Base-by-base conservation (phyloP, 768 basidiomycete genomes). In the Amylocystis lapponica region DNA sequence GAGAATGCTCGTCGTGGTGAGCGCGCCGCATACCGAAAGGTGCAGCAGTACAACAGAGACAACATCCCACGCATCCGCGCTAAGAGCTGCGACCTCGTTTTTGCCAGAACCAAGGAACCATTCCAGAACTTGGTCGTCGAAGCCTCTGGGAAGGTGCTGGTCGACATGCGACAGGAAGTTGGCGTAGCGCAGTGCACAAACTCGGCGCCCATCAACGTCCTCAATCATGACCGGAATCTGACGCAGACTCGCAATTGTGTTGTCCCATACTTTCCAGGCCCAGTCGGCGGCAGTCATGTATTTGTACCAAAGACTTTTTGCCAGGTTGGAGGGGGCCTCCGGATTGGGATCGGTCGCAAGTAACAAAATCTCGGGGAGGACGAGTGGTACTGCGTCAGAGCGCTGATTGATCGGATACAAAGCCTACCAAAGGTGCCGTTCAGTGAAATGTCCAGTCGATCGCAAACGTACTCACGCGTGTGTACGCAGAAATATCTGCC, bases 261-360 rank as follows among this genome's bases (percentile, higher is more conserved):
- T 89, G 57, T 89, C 86, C 87, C 87, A 90, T 16, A 84, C 83
- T 52, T 81, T 83, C 78, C 79, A 83, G 2, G 76, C 86, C 86
- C 87, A 89, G 52, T 86, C 76, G 12, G 62, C 54, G 0, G 85
- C 76, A 13, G 76, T 77, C 32, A 83, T 78, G 52, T 89, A 89
- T 56, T 86, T 84, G 61, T 86, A 84, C 88, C 88, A 91, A 12
- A 91, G 67, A 35, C 75, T 74, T 51, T 83, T 84, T 0, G 86
- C 87, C 17, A 91, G 76, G 36, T 75, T 72, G 1, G 80, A 79
- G 2, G 84, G 75, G 5, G 80, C 84, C 45, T 82, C 78, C 0
- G 67, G 66, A 38, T 74, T 71, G 3, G 70, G 62, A 54, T 86
- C 78, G 9, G 70, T 74, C 4, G 76, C 74, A n/a, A 88, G 72